Base-by-base conservation (phyloP, 345 rosid species). In the Ricinus communis region DNA sequence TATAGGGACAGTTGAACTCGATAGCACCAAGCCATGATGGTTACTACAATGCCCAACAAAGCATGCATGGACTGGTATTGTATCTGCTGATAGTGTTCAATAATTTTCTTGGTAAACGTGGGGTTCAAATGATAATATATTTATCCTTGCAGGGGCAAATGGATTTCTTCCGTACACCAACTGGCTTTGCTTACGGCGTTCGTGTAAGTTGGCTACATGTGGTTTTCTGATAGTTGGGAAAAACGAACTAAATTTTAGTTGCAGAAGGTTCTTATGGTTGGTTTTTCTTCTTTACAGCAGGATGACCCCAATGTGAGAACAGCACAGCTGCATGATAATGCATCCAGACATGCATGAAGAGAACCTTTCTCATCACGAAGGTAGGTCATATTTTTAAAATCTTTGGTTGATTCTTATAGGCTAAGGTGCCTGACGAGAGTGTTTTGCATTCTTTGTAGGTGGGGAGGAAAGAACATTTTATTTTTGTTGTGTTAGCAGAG, bases 221-320 rank as follows among this genome's bases (percentile, higher is more conserved):
- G 49, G 8, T 30, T 46, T 70, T 57, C 43, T 47, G 10, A 46
- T n/a, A 24, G 52, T 62, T 49, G 54, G 62, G 55, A 53, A 58
- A 46, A 16, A 7, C 12, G 36, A 40, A 18, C 7, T 38, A 38
- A 24, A 12, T 50, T 73, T 38, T 18, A 25, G 28, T 30, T 62
- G 5, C 40, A 12, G 27, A 4, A 11, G 36, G 8, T 6, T 19
- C 47, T 56, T 24, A 51, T 41, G n/a, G 21, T 8, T 31, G 60
- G 25, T 1, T 53, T 68, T 56, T 51, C 70, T 56, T 68, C 6
- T 27, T 65, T 66, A 22, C 63, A 41, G 75, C 87, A 85, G 96
- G 97, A 91, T 60, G 93, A 91, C 71, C 81, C 91, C 38, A 91
- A 83, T 61, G 91, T 89, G 73, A 84, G 97, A 85, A 72, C 89